Conservation (phyloP, 768 basidiomycete species). For the Sarcodon aspratus region DNA sequence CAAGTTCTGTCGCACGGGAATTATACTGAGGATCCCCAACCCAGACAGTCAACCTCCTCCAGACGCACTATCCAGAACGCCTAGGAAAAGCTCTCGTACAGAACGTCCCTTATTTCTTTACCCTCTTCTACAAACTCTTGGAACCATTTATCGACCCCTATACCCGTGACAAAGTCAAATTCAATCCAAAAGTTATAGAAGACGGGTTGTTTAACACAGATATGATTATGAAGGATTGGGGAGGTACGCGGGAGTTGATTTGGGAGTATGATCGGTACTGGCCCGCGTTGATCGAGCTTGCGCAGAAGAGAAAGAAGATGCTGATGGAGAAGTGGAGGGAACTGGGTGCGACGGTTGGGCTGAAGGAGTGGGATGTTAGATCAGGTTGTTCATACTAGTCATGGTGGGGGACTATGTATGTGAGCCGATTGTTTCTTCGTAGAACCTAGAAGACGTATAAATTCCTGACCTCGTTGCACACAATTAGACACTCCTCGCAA, state of each 20-base stretch:
- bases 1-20: too few species aligned
- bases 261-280: conserved; percentile 21
- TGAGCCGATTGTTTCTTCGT: too few species aligned
- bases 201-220: conserved; percentile 25
- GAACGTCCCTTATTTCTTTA: conserved; percentile 20
- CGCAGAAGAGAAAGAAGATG: conserved; percentile 12
- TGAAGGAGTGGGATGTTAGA: conserved; percentile 17
- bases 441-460: too few species aligned
- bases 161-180: conserved; percentile 12
- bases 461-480: too few species aligned
- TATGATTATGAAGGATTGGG: conserved; percentile 25
- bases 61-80: conserved; percentile 20
- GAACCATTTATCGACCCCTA: conserved; percentile 13
- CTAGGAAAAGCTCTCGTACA: conserved; percentile 21
- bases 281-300: conserved; percentile 15
- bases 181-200: conserved; percentile 17
- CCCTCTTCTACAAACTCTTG: conserved; percentile 13
- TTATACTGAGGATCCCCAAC: not conserved
- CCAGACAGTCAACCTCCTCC: conserved; percentile 6
- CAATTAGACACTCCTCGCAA: too few species aligned
- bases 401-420: too few species aligned
- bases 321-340: conserved; percentile 18
- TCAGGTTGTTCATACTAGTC: too few species aligned
- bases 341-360: conserved; percentile 19
- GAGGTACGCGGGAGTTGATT: conserved; percentile 18